Evolutionary conservation across 2,329 filamentous ascomycete species (phyloP).

Genomic region (Scedosporium aurantiacum): DNA sequence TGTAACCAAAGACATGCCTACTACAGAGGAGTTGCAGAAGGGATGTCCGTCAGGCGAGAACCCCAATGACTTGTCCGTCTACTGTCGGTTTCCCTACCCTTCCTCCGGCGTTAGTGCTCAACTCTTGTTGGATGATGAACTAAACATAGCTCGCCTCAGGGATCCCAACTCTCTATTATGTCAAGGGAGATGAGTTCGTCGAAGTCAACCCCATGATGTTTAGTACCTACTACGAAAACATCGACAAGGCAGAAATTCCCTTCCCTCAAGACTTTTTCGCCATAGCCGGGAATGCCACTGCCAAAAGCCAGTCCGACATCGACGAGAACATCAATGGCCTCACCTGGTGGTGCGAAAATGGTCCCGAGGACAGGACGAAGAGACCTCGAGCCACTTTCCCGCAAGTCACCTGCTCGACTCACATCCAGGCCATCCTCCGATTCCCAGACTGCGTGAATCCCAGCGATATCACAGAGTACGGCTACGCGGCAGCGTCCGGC

Average conservation of each 20-base stretch:
- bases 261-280: slow-evolving; percentile 31
- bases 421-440: slow-evolving; percentile 15
- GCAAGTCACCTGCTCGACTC: slow-evolving; percentile 18
- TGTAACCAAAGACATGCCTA: slow-evolving; percentile 19
- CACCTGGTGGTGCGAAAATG: slow-evolving; percentile 21
- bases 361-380: slow-evolving; percentile 11
- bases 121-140: neutral
- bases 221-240: slow-evolving; percentile 32
- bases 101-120: no score
- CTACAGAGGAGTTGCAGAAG: slow-evolving; percentile 21
- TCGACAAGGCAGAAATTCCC: slow-evolving; percentile 28
- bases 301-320: slow-evolving; percentile 15
- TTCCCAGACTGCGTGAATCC: slow-evolving; percentile 17
- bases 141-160: slow-evolving; percentile 8
- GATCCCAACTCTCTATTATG: slow-evolving; percentile 29
- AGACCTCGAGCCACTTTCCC: slow-evolving; percentile 18
- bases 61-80: slow-evolving; percentile 33
- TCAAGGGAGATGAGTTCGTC: slow-evolving; percentile 18
- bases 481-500: slow-evolving; percentile 11
- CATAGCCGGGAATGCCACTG: slow-evolving; percentile 27
- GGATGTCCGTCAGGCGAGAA: slow-evolving; percentile 34
- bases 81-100: slow-evolving; percentile 21
- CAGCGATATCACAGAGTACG: slow-evolving; percentile 12
- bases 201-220: slow-evolving; percentile 26
- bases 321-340: slow-evolving; percentile 10